Evolutionary conservation across 441 rosid species (phyloP), one percentile per base, ranked within the genome.

Genomic region (Jatropha podagrica): DNA sequence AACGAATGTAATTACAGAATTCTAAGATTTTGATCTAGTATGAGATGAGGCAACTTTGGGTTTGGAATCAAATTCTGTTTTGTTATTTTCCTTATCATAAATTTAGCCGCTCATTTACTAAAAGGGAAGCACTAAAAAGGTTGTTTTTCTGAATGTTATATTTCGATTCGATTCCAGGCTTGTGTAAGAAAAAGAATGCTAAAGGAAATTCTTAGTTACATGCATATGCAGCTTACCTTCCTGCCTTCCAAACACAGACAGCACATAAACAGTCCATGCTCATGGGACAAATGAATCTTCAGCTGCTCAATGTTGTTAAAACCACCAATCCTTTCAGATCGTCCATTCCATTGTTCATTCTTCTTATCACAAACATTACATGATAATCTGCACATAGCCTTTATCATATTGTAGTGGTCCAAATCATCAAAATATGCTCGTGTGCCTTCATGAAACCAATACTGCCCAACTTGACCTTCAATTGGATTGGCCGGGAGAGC

Each of bases 361-460:
- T 87, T 93, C 40, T 82, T 87, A 72, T 92, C 94, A 74, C 98
- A 94, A 23, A 81, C 86, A 78, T 80, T 85, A 44, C 97, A 94
- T 4, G 97, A 92, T 61, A 94, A 88, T 81, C 88, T 91, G 74
- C 98, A 92, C 96, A 92, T 92, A 17, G 93, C 92, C 82, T 88
- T 94, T 80, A 94, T 83, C 90, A 92, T 88, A 84, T 83, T 87
- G 80, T 89, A 94, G 32, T 94, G 94, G 71, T 92, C 92, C 44
- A 80, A 76, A 52, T 94, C 97, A 86, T 94, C 96, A 79, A 94
- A 94, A 84, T 87, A 90, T 9, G 90, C 89, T 66, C 85, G 83
- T 6, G 97, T 85, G 44, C 86, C 91, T 82, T 87, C 94, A 71
- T 94, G 93, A 77, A 86, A 92, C 90, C 90, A 90, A 44, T 86